Evolutionary conservation across 2,329 filamentous ascomycete species (phyloP).

Genomic region (Xylariaceae sp.): DNA sequence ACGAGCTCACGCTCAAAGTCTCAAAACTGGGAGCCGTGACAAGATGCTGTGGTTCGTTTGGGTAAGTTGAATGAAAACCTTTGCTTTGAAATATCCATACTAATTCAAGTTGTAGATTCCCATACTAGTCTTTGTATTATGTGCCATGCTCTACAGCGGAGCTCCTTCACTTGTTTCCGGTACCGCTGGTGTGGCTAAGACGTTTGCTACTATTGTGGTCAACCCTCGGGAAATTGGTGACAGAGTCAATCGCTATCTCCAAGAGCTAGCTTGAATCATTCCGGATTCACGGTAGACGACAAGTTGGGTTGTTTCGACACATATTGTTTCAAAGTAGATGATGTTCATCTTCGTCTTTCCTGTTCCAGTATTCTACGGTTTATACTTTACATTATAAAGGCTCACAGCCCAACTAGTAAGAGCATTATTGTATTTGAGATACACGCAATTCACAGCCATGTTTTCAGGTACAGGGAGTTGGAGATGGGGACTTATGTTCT

Average conservation of each 20-base stretch:
- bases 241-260: conserved; percentile 11
- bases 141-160: conserved; percentile 34
- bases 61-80: conserved; percentile 40
- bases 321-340: too few relatives aligned
- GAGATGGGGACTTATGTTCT: too few relatives aligned
- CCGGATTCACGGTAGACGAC: too few relatives aligned
- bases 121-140: conserved; percentile 34
- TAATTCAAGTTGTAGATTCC: conserved; percentile 33
- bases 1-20: conserved; percentile 56
- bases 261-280: conserved; percentile 15
- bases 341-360: too few relatives aligned
- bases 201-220: conserved; percentile 13
- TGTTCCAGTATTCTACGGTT: too few relatives aligned
- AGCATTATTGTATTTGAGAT: too few relatives aligned
- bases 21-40: conserved; percentile 61
- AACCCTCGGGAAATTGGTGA: conserved; percentile 19
- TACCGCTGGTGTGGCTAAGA: conserved; percentile 14
- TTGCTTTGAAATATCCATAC: conserved; percentile 1
- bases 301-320: too few relatives aligned
- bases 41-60: conserved; percentile 66
- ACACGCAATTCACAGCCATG: too few relatives aligned
- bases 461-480: too few relatives aligned
- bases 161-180: conserved; percentile 25
- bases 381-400: too few relatives aligned
- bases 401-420: too few relatives aligned